Evolutionary conservation across 441 rosid species (phyloP).

Genomic region (Syzygium syzygioides): DNA sequence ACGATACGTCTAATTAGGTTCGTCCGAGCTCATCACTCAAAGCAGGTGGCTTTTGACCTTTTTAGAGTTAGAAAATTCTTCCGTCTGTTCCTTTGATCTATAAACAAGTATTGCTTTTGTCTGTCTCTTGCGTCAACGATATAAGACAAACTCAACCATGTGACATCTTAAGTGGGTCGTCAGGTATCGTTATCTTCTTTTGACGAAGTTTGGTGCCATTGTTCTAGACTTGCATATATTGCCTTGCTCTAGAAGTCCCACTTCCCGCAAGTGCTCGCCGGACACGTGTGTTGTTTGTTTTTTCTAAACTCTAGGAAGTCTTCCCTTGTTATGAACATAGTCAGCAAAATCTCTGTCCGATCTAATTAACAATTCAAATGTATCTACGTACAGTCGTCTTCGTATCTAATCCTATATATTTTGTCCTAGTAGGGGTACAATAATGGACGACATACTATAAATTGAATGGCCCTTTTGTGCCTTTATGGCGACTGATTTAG

Average conservation of each 20-base stretch:
- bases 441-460: not conserved
- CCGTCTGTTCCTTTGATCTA: not conserved
- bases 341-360: not conserved
- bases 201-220: not conserved
- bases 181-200: not conserved
- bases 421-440: not conserved
- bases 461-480: not conserved
- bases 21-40: not conserved
- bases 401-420: not conserved
- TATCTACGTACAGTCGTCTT: too few species aligned
- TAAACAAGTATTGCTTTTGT: not conserved
- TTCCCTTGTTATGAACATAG: not conserved
- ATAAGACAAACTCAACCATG: not conserved
- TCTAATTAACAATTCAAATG: not conserved
- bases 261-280: not conserved
- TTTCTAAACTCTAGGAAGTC: not conserved
- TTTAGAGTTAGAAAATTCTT: too few species aligned
- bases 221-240: not conserved
- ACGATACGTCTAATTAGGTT: not conserved
- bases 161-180: not conserved
- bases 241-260: not conserved
- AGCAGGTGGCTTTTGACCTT: not conserved
- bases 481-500: not conserved
- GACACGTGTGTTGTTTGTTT: not conserved
- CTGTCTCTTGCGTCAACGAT: not conserved